Conservation (phyloP, 108 stramenopile genomes). For the Nannochloropsis salina region DNA sequence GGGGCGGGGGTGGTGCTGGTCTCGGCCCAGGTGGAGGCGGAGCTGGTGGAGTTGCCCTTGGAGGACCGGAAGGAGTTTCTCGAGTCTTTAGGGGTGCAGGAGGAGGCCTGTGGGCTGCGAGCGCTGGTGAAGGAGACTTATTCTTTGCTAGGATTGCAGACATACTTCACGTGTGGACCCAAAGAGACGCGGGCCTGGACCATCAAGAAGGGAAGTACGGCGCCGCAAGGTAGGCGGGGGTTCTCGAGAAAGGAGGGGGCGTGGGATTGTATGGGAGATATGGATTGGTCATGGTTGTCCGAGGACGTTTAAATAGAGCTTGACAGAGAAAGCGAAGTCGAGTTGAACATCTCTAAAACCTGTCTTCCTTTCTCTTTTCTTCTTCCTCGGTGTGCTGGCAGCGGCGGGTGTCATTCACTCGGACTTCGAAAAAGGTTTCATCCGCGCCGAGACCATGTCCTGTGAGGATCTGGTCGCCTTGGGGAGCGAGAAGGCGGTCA, state of each 20-base stretch:
- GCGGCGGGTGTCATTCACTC: slow-evolving; percentile 90
- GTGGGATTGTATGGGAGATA: not conserved
- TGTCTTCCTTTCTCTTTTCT: not conserved
- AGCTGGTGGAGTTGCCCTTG: slow-evolving; percentile 72
- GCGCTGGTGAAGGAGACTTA: slow-evolving; percentile 70
- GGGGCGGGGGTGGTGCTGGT: slow-evolving; percentile 84
- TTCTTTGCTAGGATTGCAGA: slow-evolving; percentile 76
- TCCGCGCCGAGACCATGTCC: slow-evolving; percentile 90
- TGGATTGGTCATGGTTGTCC: not conserved
- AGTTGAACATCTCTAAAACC: not conserved
- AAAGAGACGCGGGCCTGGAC: slow-evolving; percentile 97
- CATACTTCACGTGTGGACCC: slow-evolving; percentile 93
- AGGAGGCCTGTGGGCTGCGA: slow-evolving; percentile 72
- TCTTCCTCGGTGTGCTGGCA: not conserved
- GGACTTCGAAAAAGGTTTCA: slow-evolving; percentile 96
- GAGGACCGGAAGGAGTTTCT: slow-evolving; percentile 76
- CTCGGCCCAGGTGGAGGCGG: slow-evolving; percentile 92
- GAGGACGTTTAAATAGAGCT: not conserved
- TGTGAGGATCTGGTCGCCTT: slow-evolving; percentile 80
- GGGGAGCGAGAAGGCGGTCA: slow-evolving; percentile 82
- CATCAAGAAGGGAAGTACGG: slow-evolving; percentile 81
- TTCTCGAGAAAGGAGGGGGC: not conserved
- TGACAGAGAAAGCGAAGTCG: not conserved
- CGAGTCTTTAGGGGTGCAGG: slow-evolving; percentile 66
- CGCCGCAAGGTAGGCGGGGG: slow-evolving; percentile 62